A percentile compares a stretch with the other conserved stretches of the same genome.
Conservation (phyloP, 2,329 filamentous ascomycete species). For the Diplodia scrobiculata region DNA sequence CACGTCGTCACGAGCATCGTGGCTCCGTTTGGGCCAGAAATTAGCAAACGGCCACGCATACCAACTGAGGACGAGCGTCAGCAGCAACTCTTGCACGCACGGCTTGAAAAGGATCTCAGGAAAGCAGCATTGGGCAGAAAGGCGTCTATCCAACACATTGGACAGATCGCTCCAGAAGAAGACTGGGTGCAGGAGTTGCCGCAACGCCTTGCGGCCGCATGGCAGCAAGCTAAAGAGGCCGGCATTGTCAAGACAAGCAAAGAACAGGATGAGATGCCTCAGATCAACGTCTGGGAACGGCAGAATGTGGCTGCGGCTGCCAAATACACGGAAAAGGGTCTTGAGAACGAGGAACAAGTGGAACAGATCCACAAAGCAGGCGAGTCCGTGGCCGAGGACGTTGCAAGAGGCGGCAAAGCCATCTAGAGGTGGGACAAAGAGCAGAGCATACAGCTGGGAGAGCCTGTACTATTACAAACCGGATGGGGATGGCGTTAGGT, state of each 20-base stretch:
- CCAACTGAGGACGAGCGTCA: conserved; percentile 65
- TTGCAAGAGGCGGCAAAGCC: conserved; percentile 5
- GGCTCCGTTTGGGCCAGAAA: conserved; percentile 66
- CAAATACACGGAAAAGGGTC: conserved; percentile 3
- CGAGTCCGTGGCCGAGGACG: background rate
- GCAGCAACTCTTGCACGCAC: conserved; percentile 57
- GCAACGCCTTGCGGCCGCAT: background rate
- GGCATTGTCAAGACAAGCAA: background rate
- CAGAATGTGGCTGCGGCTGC: background rate
- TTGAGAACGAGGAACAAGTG: conserved; percentile 8
- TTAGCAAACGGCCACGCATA: conserved; percentile 66
- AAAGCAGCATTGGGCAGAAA: conserved; percentile 44
- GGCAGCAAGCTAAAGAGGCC: background rate
- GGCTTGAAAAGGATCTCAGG: conserved; percentile 60
- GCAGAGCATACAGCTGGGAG: background rate
- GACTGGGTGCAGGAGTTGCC: background rate
- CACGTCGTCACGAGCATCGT: conserved; percentile 77
- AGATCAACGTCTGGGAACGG: conserved; percentile 1
- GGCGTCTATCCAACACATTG: conserved; percentile 9
- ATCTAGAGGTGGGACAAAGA: background rate
- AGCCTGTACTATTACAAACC: background rate
- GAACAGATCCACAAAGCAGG: background rate
- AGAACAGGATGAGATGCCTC: background rate
- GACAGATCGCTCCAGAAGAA: conserved; percentile 1
- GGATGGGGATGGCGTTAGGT: background rate